A percentile compares a stretch with the other conserved stretches of the same genome.
Evolutionary conservation across 352 stramenopile genomes (phyloP).

Genomic region (Phytopythium cucurbitacearum): DNA sequence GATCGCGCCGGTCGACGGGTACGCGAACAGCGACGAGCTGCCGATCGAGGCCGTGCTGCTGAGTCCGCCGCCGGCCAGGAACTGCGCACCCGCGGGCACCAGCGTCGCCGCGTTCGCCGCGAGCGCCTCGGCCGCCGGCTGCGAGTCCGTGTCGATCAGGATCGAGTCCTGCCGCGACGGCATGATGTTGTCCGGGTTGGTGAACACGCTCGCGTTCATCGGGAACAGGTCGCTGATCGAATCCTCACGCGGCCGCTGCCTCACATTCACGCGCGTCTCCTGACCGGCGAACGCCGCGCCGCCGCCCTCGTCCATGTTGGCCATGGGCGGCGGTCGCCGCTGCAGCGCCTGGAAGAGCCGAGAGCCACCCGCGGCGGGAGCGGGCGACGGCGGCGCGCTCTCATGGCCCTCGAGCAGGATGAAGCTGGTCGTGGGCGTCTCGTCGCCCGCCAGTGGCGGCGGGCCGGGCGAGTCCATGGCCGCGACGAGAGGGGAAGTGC

Average conservation of each 20-base stretch:
- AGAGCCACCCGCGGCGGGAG: slow-evolving; percentile 1
- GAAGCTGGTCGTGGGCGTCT: slow-evolving; percentile 55
- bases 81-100: slow-evolving; percentile 3
- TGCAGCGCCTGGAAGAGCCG: slow-evolving; percentile 19
- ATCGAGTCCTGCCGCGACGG: slow-evolving; percentile 72
- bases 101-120: slow-evolving; percentile 10
- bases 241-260: slow-evolving; percentile 18
- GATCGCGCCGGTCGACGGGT: slow-evolving; percentile 10
- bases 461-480: slow-evolving; percentile 6
- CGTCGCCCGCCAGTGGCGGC: slow-evolving; percentile 3
- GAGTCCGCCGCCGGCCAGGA: not conserved
- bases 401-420: slow-evolving; percentile 49
- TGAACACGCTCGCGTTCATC: slow-evolving; percentile 58
- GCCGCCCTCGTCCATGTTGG: slow-evolving; percentile 12
- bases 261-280: slow-evolving; percentile 2
- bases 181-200: slow-evolving; percentile 71
- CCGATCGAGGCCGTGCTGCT: slow-evolving; percentile 3
- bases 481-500: too few relatives aligned
- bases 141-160: slow-evolving; percentile 62
- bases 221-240: slow-evolving; percentile 69
- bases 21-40: slow-evolving; percentile 4
- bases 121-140: slow-evolving; percentile 17
- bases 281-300: not conserved
- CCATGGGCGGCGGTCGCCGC: slow-evolving; percentile 13
- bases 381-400: slow-evolving; percentile 11